These are phyloP conservation scores for Lasiodiplodia hormozganensis DNA, from an alignment of 2,329 filamentous ascomycete genomes.

Conservation along the genomic window DNA sequence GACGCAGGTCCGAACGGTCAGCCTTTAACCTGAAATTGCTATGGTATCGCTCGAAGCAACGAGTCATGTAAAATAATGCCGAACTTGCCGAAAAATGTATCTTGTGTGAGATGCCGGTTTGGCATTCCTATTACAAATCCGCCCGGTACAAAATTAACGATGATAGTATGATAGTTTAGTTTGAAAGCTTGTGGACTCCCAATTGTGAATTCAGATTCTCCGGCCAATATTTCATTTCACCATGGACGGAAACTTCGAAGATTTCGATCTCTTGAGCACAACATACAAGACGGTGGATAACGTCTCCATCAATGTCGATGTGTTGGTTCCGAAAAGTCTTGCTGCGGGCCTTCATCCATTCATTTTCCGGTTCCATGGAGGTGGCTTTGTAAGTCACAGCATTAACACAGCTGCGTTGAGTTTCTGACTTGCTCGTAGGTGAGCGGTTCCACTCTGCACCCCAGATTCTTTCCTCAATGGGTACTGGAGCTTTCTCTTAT, in stretches of 20 bases:
- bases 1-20: too few relatives aligned
- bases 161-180: too few relatives aligned
- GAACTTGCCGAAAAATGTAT: too few relatives aligned
- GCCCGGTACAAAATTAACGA: too few relatives aligned
- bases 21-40: too few relatives aligned
- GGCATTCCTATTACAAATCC: too few relatives aligned
- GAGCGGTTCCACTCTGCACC: conserved; percentile 39
- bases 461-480: conserved; percentile 40
- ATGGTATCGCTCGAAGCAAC: too few relatives aligned
- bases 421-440: conserved; percentile 34
- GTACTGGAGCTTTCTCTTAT: conserved; percentile 48
- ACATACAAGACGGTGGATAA: not conserved
- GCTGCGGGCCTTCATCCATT: conserved; percentile 36
- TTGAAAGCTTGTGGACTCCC: too few relatives aligned
- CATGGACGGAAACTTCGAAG: not conserved
- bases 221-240: not conserved
- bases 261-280: not conserved
- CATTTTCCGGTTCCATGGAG: conserved; percentile 54
- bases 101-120: too few relatives aligned
- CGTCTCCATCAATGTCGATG: not conserved
- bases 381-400: conserved; percentile 46
- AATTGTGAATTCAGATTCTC: too few relatives aligned
- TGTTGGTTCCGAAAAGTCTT: conserved; percentile 5
- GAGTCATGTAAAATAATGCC: too few relatives aligned
- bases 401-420: not conserved